Percentiles rank a stretch among this genome's conserved stretches.
These are phyloP conservation scores for Neurospora sp. DNA, from an alignment of 2,329 filamentous ascomycete species.

Conservation along the genomic window DNA sequence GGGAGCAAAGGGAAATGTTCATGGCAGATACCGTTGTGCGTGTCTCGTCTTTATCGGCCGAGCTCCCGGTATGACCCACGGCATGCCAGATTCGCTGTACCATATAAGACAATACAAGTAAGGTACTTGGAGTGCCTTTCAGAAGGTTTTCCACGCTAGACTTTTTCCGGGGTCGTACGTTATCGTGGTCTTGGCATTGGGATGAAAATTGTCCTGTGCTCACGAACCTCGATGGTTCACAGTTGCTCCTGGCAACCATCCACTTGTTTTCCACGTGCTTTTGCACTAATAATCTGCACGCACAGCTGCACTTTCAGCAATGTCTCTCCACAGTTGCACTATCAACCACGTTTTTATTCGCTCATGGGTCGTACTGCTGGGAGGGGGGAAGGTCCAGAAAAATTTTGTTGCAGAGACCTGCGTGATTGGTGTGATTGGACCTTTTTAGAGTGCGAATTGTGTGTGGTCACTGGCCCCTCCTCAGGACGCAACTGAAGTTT, in stretches of 20 bases:
- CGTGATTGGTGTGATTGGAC: conserved; percentile 1
- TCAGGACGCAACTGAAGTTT: neutral
- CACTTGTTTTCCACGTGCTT: neutral
- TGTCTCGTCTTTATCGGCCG: neutral
- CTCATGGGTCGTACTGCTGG: conserved; percentile 8
- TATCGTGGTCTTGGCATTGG: neutral
- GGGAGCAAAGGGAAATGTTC: neutral
- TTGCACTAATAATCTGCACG: neutral
- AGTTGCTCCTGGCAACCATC: neutral
- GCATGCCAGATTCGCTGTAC: neutral
- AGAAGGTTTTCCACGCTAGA: neutral
- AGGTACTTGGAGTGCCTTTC: neutral
- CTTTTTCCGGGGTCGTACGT: neutral
- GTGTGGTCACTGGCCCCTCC: conserved; percentile 4
- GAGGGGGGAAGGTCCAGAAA: conserved; percentile 3
- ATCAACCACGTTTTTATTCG: conserved; percentile 17
- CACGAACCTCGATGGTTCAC: neutral
- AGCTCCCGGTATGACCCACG: neutral
- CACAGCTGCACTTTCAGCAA: neutral
- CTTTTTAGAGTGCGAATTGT: conserved; percentile 1
- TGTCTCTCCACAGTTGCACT: conserved; percentile 12
- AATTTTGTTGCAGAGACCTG: conserved; percentile 2
- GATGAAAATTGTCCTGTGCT: neutral
- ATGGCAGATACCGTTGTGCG: neutral
- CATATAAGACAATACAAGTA: neutral